These are phyloP conservation scores for Debaryomyces robertsiae DNA, from an alignment of 1,139 yeast genomes.

Conservation along the genomic window DNA sequence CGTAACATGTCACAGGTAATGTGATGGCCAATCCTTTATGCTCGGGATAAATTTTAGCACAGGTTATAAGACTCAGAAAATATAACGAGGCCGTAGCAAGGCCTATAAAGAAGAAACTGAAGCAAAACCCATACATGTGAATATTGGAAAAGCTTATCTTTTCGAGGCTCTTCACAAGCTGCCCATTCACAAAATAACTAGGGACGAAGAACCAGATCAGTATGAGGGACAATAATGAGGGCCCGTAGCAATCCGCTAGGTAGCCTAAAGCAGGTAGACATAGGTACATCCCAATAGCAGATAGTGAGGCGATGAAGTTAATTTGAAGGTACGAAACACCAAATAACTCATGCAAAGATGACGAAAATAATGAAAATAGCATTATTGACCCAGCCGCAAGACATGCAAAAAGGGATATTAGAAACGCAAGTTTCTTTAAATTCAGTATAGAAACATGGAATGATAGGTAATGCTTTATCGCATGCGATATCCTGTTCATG, in stretches of 20 bases:
- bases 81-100: slow-evolving; percentile 80
- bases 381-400: slow-evolving; percentile 80
- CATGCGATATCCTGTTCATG: slow-evolving; percentile 6
- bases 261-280: slow-evolving; percentile 84
- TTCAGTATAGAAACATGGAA: slow-evolving; percentile 26
- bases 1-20: slow-evolving; percentile 85
- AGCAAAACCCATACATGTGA: slow-evolving; percentile 28
- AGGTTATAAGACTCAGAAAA: slow-evolving; percentile 75
- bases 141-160: slow-evolving; percentile 9
- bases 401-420: slow-evolving; percentile 54
- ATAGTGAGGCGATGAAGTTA: slow-evolving; percentile 74
- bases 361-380: slow-evolving; percentile 76
- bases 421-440: slow-evolving; percentile 41
- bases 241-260: slow-evolving; percentile 83
- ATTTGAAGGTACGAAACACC: slow-evolving; percentile 70
- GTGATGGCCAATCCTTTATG: slow-evolving; percentile 81
- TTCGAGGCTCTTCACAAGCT: slow-evolving; percentile 14
- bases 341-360: slow-evolving; percentile 60
- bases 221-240: slow-evolving; percentile 67
- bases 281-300: slow-evolving; percentile 81
- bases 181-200: slow-evolving; percentile 57
- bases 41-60: slow-evolving; percentile 80
- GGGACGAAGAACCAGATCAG: slow-evolving; percentile 71
- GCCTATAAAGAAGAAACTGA: slow-evolving; percentile 60
- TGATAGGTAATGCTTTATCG: slow-evolving; percentile 19